A percentile compares a stretch with the other conserved stretches of the same genome.
Conservation (phyloP, 805 yeast species). For the Kazachstania psychrophila region DNA sequence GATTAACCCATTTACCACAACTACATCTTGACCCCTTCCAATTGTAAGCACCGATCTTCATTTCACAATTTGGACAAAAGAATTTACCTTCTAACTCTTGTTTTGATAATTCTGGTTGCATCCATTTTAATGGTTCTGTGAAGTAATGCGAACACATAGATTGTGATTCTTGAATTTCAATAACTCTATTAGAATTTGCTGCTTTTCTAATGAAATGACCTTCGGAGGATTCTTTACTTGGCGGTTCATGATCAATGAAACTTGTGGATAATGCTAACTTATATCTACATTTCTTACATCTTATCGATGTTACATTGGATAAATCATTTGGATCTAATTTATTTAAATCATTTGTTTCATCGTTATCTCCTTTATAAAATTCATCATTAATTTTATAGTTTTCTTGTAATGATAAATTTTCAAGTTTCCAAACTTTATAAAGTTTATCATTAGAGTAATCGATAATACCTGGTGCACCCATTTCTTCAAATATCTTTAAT, state of each 20-base stretch:
- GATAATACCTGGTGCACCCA: conserved; percentile 19
- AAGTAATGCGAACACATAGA: conserved; percentile 72
- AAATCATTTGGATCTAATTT: conserved; percentile 23
- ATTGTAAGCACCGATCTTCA: conserved; percentile 82
- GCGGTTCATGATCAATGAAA: conserved; percentile 57
- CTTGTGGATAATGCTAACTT: conserved; percentile 54
- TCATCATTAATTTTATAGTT: conserved; percentile 29
- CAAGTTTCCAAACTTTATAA: conserved; percentile 38
- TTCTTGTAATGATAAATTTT: conserved; percentile 25
- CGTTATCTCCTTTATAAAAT: conserved; percentile 26
- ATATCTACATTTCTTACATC: conserved; percentile 80
- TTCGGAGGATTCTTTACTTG: conserved; percentile 56
- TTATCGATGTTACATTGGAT: conserved; percentile 32
- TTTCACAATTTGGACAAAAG: conserved; percentile 70
- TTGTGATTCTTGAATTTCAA: conserved; percentile 49
- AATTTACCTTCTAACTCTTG: conserved; percentile 83
- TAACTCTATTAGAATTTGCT: conserved; percentile 49
- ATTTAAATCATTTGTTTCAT: conserved; percentile 18
- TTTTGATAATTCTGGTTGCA: conserved; percentile 66
- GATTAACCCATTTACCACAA: conserved; percentile 93
- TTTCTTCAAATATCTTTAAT: conserved; percentile 48
- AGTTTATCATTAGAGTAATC: conserved; percentile 23
- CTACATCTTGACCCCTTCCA: conserved; percentile 95
- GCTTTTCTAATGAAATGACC: conserved; percentile 57
- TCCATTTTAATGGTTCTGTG: conserved; percentile 86